phyloP scores from a whole-genome alignment of 371 early-diverging fungal genomes.

The Gilbertella persicaria region DNA sequence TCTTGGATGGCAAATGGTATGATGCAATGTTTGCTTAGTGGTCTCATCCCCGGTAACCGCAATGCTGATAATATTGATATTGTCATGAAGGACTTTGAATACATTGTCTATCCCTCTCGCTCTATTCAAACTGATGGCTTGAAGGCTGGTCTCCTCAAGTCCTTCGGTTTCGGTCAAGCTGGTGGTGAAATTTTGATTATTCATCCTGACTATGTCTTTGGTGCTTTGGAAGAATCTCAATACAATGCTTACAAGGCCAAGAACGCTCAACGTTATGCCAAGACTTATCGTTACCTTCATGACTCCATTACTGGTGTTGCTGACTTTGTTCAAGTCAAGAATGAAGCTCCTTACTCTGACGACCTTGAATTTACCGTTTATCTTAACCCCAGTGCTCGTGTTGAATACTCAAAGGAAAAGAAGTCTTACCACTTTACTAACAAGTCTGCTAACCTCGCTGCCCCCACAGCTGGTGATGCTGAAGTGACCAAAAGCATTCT shows the following conservation, averaged over 20 bases:
- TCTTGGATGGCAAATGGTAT: conserved; percentile 98
- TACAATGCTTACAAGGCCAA: conserved; percentile 75
- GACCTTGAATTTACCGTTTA: conserved; percentile 87
- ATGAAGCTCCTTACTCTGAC: conserved; percentile 84
- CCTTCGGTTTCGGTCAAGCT: conserved; percentile 97
- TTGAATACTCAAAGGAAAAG: conserved; percentile 73
- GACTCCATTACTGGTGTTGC: conserved; percentile 87
- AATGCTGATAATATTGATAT: conserved; percentile 94
- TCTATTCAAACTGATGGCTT: conserved; percentile 91
- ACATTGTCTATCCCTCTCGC: conserved; percentile 86
- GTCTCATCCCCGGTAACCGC: conserved; percentile 94
- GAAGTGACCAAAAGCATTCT: conserved; percentile 64
- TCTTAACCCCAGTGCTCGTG: conserved; percentile 91
- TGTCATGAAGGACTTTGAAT: conserved; percentile 76
- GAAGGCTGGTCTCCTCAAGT: conserved; percentile 93
- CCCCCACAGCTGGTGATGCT: conserved; percentile 51
- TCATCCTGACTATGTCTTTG: conserved; percentile 91
- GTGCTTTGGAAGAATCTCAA: conserved; percentile 72
- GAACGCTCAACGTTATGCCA: conserved; percentile 76
- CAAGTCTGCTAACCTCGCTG: conserved; percentile 42
- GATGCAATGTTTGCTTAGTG: conserved; percentile 85
- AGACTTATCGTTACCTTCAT: conserved; percentile 92
- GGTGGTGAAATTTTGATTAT: conserved; percentile 92
- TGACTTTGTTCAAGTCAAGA: conserved; percentile 89
- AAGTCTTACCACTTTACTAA: conserved; percentile 78